A percentile compares a stretch with the other conserved stretches of the same genome.
Evolutionary conservation across 202 grass and related monocot genomes (phyloP).

Genomic region (Hordeum pubiflorum): DNA sequence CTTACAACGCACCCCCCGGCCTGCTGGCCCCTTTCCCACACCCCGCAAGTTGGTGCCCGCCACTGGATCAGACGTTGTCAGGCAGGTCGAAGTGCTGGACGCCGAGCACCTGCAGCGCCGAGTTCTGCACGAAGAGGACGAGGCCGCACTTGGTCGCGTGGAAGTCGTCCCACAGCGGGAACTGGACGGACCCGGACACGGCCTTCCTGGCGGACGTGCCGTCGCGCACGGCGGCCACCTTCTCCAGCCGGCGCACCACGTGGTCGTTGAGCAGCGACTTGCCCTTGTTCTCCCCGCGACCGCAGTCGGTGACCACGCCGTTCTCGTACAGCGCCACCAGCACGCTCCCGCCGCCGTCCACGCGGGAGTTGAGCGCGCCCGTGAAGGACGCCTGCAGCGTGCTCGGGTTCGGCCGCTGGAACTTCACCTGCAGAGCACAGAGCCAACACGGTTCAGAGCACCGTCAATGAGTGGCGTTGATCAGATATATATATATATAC

Average conservation of each 20-base stretch:
- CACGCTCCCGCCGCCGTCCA: slow-evolving; percentile 67
- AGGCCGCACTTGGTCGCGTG: slow-evolving; percentile 59
- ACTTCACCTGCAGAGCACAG: slow-evolving; percentile 42
- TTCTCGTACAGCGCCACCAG: slow-evolving; percentile 79
- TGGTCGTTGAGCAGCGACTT: slow-evolving; percentile 65
- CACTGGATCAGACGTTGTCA: slow-evolving; percentile 31
- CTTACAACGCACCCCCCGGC: background rate
- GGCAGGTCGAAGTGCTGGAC: slow-evolving; percentile 85
- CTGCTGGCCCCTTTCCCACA: no score
- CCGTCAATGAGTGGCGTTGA: no score
- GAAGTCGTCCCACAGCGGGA: slow-evolving; percentile 77
- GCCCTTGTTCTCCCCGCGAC: slow-evolving; percentile 75
- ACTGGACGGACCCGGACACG: slow-evolving; percentile 53
- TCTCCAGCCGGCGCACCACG: slow-evolving; percentile 79
- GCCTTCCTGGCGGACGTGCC: slow-evolving; percentile 57
- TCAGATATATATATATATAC: no score
- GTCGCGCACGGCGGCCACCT: slow-evolving; percentile 51
- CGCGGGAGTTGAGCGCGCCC: slow-evolving; percentile 44
- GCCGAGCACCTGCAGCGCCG: slow-evolving; percentile 59
- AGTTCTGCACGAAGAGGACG: slow-evolving; percentile 82
- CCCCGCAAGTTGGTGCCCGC: background rate
- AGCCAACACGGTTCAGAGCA: no score
- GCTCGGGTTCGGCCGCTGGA: slow-evolving; percentile 41
- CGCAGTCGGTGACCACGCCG: slow-evolving; percentile 69
- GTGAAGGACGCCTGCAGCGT: slow-evolving; percentile 65